Percentiles rank a stretch among this genome's conserved stretches.
These are phyloP conservation scores for Arachnomyces sp. DNA, from an alignment of 2,329 filamentous ascomycete species.

Conservation along the genomic window DNA sequence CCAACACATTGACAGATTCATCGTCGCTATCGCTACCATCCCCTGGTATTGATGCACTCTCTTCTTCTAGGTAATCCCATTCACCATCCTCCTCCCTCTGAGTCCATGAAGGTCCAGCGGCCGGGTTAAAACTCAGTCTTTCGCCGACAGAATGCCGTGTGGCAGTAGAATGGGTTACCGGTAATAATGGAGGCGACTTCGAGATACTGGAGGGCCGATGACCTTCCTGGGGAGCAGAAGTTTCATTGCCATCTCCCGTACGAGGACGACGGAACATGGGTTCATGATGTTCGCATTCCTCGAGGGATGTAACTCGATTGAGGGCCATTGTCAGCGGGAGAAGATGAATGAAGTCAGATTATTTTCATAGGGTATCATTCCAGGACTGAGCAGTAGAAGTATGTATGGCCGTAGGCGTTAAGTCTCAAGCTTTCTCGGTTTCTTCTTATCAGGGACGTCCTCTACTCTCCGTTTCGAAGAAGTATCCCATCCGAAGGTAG, in stretches of 20 bases:
- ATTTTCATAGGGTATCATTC: no score
- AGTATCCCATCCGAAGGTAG: no score
- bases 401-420: no score
- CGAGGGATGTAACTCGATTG: constrained; percentile 35
- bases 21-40: constrained; percentile 1
- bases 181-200: constrained; percentile 26
- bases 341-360: neutral
- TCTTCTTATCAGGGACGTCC: no score
- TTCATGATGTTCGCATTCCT: constrained; percentile 33
- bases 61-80: constrained; percentile 15
- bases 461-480: no score
- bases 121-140: constrained; percentile 38
- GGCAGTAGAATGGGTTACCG: constrained; percentile 9
- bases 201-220: constrained; percentile 26
- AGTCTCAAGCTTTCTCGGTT: no score
- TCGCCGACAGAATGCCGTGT: constrained; percentile 12
- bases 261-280: constrained; percentile 16
- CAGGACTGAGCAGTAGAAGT: no score
- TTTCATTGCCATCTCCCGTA: constrained; percentile 18
- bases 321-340: constrained; percentile 31
- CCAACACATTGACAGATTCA: neutral
- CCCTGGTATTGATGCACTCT: constrained; percentile 7
- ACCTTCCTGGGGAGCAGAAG: constrained; percentile 15
- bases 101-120: constrained; percentile 31
- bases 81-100: constrained; percentile 24